Percentiles rank a stretch among this genome's conserved stretches.
These are phyloP conservation scores for Thalassiosira exigua DNA, from an alignment of 352 stramenopile species.

Conservation along the genomic window DNA sequence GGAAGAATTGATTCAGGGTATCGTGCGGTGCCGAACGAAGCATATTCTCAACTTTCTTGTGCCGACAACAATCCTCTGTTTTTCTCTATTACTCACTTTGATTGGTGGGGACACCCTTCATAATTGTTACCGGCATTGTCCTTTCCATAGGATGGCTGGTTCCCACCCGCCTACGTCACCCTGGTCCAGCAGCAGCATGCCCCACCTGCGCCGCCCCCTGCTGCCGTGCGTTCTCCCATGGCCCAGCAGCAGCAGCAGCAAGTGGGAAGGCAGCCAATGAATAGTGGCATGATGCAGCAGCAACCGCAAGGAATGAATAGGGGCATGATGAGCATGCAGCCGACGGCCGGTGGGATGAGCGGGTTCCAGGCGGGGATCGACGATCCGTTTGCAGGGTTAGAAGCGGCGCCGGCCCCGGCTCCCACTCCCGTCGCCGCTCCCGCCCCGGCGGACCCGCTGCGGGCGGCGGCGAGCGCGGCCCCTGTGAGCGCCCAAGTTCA, in stretches of 20 bases:
- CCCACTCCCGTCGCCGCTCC: constrained; percentile 2
- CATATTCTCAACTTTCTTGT: constrained; percentile 8
- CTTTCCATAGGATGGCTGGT: constrained; percentile 76
- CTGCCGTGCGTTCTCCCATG: no score
- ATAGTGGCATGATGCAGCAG: neutral
- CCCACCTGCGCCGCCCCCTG: constrained; percentile 29
- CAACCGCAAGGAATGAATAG: constrained; percentile 16
- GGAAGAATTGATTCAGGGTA: no score
- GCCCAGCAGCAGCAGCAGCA: constrained; percentile 10
- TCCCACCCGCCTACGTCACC: constrained; percentile 82
- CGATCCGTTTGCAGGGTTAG: constrained; percentile 85
- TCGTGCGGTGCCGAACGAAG: no score
- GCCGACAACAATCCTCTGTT: neutral
- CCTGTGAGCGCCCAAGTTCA: neutral
- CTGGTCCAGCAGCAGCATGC: constrained; percentile 24
- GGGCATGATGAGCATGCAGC: no score
- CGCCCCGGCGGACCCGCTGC: neutral
- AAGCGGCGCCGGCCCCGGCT: constrained; percentile 35
- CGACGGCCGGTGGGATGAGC: constrained; percentile 7
- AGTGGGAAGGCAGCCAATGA: constrained; percentile 9
- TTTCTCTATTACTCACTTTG: neutral
- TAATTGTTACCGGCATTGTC: neutral
- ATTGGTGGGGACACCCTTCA: neutral
- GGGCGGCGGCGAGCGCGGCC: neutral
- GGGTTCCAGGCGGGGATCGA: constrained; percentile 44